phyloP scores from a whole-genome alignment of 1,284 basidiomycete species.

The Malassezia brasiliensis region DNA sequence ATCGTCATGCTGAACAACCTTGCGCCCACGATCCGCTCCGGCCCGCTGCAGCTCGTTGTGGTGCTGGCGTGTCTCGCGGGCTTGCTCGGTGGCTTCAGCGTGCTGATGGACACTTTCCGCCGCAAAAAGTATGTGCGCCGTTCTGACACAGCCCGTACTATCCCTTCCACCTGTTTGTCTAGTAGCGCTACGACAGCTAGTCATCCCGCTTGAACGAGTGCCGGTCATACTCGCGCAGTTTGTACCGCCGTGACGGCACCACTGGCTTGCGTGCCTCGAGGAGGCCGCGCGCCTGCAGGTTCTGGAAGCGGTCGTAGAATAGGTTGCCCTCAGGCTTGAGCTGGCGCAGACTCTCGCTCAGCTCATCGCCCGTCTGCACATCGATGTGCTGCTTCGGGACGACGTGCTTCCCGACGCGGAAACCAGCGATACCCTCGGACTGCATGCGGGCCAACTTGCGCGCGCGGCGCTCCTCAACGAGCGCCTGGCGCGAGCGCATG shows the following conservation, averaged over 20 bases:
- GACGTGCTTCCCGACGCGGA: slow-evolving; percentile 25
- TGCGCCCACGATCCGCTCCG: background rate
- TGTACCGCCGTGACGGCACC: slow-evolving; percentile 42
- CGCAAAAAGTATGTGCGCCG: slow-evolving; percentile 3
- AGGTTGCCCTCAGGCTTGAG: slow-evolving; percentile 90
- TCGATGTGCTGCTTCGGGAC: slow-evolving; percentile 48
- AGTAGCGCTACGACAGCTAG: background rate
- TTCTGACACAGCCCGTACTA: slow-evolving; percentile 2
- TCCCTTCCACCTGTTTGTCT: slow-evolving; percentile 16
- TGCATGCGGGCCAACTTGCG: slow-evolving; percentile 20
- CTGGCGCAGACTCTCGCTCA: slow-evolving; percentile 72
- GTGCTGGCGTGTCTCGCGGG: background rate
- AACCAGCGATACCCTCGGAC: slow-evolving; percentile 25
- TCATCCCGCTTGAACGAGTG: slow-evolving; percentile 17
- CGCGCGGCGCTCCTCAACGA: slow-evolving; percentile 18
- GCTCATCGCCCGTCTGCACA: slow-evolving; percentile 83
- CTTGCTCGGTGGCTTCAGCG: slow-evolving; percentile 4
- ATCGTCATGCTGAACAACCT: slow-evolving; percentile 3
- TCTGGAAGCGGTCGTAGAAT: slow-evolving; percentile 78
- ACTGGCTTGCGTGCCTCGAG: slow-evolving; percentile 59
- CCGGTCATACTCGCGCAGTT: slow-evolving; percentile 10
- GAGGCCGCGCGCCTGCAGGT: slow-evolving; percentile 66
- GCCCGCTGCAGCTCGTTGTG: slow-evolving; percentile 6
- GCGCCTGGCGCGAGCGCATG: slow-evolving; percentile 8
- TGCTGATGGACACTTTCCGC: slow-evolving; percentile 4